A percentile compares a stretch with the other conserved stretches of the same genome.
phyloP scores from a whole-genome alignment of 2,329 filamentous ascomycete species.

The Tolypocladium album region DNA sequence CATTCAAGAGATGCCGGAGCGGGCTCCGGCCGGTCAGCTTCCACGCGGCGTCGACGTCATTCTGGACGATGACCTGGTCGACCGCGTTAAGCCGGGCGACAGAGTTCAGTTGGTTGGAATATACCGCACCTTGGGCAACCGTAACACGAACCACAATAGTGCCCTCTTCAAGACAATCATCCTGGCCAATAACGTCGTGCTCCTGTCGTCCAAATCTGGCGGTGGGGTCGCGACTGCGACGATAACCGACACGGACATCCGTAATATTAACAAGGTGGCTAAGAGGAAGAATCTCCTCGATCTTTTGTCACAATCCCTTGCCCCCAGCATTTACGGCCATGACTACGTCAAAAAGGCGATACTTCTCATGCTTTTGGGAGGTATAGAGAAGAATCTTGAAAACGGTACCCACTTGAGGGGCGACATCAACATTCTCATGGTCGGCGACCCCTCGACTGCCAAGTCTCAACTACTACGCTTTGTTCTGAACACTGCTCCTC shows the following conservation, averaged over 20 bases:
- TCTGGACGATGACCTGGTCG: slow-evolving; percentile 91
- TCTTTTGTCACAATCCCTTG: slow-evolving; percentile 83
- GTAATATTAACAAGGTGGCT: slow-evolving; percentile 95
- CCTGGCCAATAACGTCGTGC: slow-evolving; percentile 87
- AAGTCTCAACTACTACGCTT: slow-evolving; percentile 98
- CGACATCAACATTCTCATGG: slow-evolving; percentile 99
- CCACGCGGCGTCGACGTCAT: slow-evolving; percentile 94
- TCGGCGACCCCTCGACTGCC: slow-evolving; percentile 94
- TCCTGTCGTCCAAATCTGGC: slow-evolving; percentile 91
- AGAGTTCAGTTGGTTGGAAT: slow-evolving; percentile 95
- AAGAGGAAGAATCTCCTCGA: slow-evolving; percentile 94
- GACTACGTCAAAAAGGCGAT: slow-evolving; percentile 98
- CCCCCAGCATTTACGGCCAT: slow-evolving; percentile 93
- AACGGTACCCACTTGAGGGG: slow-evolving; percentile 96
- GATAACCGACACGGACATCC: slow-evolving; percentile 93
- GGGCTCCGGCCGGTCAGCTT: slow-evolving; percentile 88
- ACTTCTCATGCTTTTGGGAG: slow-evolving; percentile 84
- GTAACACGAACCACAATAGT: slow-evolving; percentile 82
- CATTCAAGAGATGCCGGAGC: slow-evolving; percentile 98
- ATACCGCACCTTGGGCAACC: slow-evolving; percentile 86
- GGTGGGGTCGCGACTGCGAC: slow-evolving; percentile 84
- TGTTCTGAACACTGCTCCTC: slow-evolving; percentile 89
- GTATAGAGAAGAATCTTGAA: slow-evolving; percentile 96
- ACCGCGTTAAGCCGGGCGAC: slow-evolving; percentile 90
- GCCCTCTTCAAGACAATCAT: slow-evolving; percentile 92